Evolutionary conservation across 2,329 filamentous ascomycete genomes (phyloP).

Genomic region (Byssothecium circinans): DNA sequence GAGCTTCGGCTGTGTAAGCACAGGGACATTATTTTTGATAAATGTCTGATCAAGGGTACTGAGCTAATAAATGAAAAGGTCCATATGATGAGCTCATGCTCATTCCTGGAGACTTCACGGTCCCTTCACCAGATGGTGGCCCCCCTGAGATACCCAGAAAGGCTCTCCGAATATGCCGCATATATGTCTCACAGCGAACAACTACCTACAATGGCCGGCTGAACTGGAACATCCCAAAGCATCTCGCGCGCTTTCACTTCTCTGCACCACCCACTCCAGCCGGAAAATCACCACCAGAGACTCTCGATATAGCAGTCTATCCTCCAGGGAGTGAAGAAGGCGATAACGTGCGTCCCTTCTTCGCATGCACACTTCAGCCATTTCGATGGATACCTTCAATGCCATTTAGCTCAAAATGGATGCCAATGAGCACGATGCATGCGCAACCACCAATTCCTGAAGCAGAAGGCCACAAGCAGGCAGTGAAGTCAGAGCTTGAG

Average conservation of each 20-base stretch:
- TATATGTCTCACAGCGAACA: conserved; percentile 39
- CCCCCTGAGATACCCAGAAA: conserved; percentile 27
- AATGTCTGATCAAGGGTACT: no score
- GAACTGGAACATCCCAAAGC: conserved; percentile 42
- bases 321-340: conserved; percentile 25
- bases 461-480: conserved; percentile 11
- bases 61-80: conserved; percentile 15
- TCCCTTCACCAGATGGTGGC: conserved; percentile 16
- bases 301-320: conserved; percentile 30
- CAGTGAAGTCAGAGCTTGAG: conserved; percentile 8
- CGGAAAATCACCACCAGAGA: conserved; percentile 16
- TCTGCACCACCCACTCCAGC: conserved; percentile 23
- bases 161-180: conserved; percentile 33
- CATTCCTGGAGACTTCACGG: conserved; percentile 33
- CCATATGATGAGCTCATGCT: conserved; percentile 39
- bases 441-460: conserved; percentile 30
- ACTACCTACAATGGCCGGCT: conserved; percentile 38
- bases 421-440: conserved; percentile 23
- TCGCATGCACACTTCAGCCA: conserved; percentile 28
- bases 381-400: conserved; percentile 30
- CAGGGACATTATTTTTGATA: neutral
- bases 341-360: conserved; percentile 27
- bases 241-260: conserved; percentile 38
- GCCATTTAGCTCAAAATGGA: conserved; percentile 25
- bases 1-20: neutral